phyloP scores from a whole-genome alignment of 2,329 filamentous ascomycete genomes.

The Aspergillus floridensis region DNA sequence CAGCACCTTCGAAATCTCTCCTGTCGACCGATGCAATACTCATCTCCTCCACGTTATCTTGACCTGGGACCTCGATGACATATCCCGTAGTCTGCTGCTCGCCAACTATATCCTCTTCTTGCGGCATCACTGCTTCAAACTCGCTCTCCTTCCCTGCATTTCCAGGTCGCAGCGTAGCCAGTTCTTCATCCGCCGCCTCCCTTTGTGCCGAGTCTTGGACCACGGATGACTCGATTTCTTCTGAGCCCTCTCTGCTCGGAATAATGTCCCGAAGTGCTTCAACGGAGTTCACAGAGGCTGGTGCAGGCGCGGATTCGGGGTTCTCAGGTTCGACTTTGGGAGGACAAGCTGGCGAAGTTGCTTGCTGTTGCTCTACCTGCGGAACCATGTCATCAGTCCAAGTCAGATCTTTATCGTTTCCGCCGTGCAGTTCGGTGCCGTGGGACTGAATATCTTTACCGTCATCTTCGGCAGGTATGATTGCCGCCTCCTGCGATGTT shows the following conservation, averaged over 20 bases:
- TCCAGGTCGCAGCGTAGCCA: not conserved
- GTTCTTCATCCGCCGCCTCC: not conserved
- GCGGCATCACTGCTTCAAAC: not conserved
- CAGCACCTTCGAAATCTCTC: not conserved
- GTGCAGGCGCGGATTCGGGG: conserved; percentile 11
- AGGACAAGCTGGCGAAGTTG: conserved; percentile 33
- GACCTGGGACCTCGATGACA: not conserved
- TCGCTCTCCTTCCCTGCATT: not conserved
- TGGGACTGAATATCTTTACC: conserved; percentile 48
- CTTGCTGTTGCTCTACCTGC: conserved; percentile 43
- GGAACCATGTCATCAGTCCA: conserved; percentile 47
- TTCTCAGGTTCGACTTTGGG: conserved; percentile 32
- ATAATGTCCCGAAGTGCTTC: conserved; percentile 14
- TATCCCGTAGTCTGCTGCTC: not conserved
- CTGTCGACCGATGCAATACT: not conserved
- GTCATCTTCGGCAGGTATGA: conserved; percentile 40
- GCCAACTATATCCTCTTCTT: not conserved
- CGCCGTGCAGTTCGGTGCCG: conserved; percentile 37
- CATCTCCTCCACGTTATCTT: not conserved
- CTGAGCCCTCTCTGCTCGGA: conserved; percentile 3
- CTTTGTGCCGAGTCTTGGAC: conserved; percentile 8
- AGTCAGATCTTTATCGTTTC: conserved; percentile 38
- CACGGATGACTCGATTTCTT: conserved; percentile 1
- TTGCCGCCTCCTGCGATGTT: conserved; percentile 26
- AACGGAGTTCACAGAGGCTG: conserved; percentile 15